phyloP scores from a whole-genome alignment of 208 protist genomes.

The Lotmaria passim region DNA sequence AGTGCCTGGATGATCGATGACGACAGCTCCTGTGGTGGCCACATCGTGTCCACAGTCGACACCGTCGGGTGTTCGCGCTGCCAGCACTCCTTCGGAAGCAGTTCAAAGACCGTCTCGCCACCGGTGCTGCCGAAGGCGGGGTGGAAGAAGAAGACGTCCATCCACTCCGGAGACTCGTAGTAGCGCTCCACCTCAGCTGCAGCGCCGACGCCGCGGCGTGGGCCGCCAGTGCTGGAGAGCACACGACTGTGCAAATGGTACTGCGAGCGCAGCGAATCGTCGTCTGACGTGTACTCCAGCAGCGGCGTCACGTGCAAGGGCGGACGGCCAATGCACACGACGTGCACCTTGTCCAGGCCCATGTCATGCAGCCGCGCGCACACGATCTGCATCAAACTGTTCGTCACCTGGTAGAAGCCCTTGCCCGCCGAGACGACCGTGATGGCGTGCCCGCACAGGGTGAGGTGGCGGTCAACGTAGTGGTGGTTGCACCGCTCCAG shows the following conservation, averaged over 20 bases:
- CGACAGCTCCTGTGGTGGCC: background rate
- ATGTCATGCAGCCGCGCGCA: slow-evolving; percentile 74
- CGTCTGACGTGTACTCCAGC: slow-evolving; percentile 69
- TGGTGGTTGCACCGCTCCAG: slow-evolving; percentile 69
- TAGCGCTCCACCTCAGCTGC: slow-evolving; percentile 31
- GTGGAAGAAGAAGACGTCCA: slow-evolving; percentile 73
- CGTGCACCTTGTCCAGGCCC: slow-evolving; percentile 67
- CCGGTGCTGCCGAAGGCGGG: slow-evolving; percentile 38
- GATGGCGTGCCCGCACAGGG: slow-evolving; percentile 63
- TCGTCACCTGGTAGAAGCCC: slow-evolving; percentile 72
- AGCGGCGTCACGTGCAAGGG: slow-evolving; percentile 83
- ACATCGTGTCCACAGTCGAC: slow-evolving; percentile 10
- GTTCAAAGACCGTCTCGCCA: slow-evolving; percentile 57
- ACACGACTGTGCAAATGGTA: slow-evolving; percentile 62
- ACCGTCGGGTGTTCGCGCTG: slow-evolving; percentile 27
- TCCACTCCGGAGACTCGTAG: slow-evolving; percentile 81
- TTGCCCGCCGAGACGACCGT: slow-evolving; percentile 86
- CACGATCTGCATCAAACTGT: slow-evolving; percentile 70
- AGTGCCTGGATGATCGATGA: background rate
- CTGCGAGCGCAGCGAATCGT: slow-evolving; percentile 73
- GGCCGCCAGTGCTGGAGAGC: slow-evolving; percentile 22
- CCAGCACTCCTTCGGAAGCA: slow-evolving; percentile 81
- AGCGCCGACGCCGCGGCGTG: background rate
- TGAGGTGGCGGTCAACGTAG: slow-evolving; percentile 58
- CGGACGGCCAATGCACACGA: slow-evolving; percentile 85